Evolutionary conservation across 164 flowering plant genomes (phyloP).

Genomic region (Echeveria elegans): DNA sequence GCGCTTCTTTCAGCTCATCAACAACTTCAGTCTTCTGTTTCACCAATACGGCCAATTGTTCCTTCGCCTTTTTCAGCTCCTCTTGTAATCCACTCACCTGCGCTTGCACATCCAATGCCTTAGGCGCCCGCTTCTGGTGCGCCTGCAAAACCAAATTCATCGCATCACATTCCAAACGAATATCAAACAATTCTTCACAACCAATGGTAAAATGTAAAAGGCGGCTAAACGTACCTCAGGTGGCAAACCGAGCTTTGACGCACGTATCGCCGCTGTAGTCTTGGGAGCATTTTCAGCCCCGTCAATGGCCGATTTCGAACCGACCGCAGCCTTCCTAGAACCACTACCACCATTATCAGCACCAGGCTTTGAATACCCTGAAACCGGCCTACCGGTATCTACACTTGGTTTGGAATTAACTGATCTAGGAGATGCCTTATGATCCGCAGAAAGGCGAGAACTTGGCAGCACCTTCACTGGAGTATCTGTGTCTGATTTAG

Average conservation of each 20-base stretch:
- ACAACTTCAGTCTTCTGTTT: slow-evolving; percentile 57
- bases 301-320: slow-evolving; percentile 34
- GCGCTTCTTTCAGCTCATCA: slow-evolving; percentile 67
- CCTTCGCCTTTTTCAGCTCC: slow-evolving; percentile 77
- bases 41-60: slow-evolving; percentile 43
- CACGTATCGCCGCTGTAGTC: slow-evolving; percentile 43
- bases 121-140: slow-evolving; percentile 32
- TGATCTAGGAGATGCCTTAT: slow-evolving; percentile 42
- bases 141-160: neutral
- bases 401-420: slow-evolving; percentile 37
- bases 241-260: slow-evolving; percentile 43
- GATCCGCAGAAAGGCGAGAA: slow-evolving; percentile 50
- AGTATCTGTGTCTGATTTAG: slow-evolving; percentile 60
- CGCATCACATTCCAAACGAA: neutral
- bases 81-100: slow-evolving; percentile 54
- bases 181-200: no score
- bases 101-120: slow-evolving; percentile 61
- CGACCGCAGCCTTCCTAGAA: neutral
- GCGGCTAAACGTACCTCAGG: slow-evolving; percentile 44
- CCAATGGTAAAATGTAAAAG: no score
- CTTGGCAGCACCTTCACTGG: slow-evolving; percentile 28
- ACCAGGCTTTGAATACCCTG: neutral
- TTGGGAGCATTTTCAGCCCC: slow-evolving; percentile 51
- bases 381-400: slow-evolving; percentile 46
- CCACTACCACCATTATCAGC: neutral